Base-by-base conservation (phyloP, 2,329 filamentous ascomycete species). In the Sporothrix curviconia region DNA sequence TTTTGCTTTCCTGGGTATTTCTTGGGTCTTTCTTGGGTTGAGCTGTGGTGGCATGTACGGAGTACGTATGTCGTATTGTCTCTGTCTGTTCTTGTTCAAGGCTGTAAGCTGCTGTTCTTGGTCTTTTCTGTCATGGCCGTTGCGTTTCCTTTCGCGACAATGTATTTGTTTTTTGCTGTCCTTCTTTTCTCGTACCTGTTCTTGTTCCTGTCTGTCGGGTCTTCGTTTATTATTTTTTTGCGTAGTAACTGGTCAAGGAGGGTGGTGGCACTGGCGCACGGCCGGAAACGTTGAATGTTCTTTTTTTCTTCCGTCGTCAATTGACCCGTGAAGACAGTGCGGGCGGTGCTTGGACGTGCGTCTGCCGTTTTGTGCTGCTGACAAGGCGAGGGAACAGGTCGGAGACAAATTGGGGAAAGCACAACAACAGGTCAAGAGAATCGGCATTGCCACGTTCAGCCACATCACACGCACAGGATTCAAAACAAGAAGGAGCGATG, bases 401-500 rank as follows among this genome's bases (percentile, higher is more conserved):
- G n/a, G n/a, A n/a, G n/a, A n/a, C n/a, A n/a, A n/a, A n/a, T n/a
- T n/a, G n/a, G n/a, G n/a, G n/a, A n/a, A n/a, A n/a, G n/a, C n/a
- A n/a, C n/a, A n/a, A n/a, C n/a, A n/a, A n/a, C n/a, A n/a, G n/a
- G n/a, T n/a, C n/a, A n/a, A n/a, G n/a, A n/a, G n/a, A 24, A 14
- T 7, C 32, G 32, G 28, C 11, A 19, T 43, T 17, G 52, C 42
- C 42, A 46, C 42, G 42, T 37, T 37, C 42, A 49, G 54, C 54
- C 54, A 49, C 44, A 55, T 24, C 34, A 28, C n/a, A 36, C 39
- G 42, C 54, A 25, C 44, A 40, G 44, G 4, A 37, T 28, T 42
- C 40, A 28, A 37, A 55, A 46, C 28, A 28, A 34, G 47, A 39
- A 51, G 49, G 49, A 25, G 22, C 49, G 49, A 28, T 51, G 37